Conservation (phyloP, 164 flowering plant genomes). For the Taxillus chinensis region DNA sequence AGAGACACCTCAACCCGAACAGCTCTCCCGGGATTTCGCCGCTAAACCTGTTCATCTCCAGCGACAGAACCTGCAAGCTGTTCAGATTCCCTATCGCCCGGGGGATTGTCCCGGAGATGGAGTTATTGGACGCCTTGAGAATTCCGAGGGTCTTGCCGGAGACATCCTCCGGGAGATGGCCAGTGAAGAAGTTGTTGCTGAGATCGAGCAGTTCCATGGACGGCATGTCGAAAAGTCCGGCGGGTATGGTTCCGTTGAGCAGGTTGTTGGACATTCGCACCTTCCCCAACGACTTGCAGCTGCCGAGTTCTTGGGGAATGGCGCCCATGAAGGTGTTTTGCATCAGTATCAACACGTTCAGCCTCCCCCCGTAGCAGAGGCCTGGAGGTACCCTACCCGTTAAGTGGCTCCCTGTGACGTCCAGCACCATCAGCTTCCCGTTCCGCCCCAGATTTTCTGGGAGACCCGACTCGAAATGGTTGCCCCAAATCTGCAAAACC, state of each 20-base stretch:
- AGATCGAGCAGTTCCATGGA: conserved; percentile 34
- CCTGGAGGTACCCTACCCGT: conserved; percentile 63
- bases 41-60: conserved; percentile 39
- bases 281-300: conserved; percentile 52
- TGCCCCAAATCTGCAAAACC: conserved; percentile 66
- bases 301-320: conserved; percentile 67
- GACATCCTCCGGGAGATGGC: conserved; percentile 50
- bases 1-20: conserved; percentile 29
- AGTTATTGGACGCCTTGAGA: conserved; percentile 43
- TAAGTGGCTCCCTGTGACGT: conserved; percentile 56
- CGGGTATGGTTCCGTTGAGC: conserved; percentile 59
- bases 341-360: conserved; percentile 55
- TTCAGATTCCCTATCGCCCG: conserved; percentile 38
- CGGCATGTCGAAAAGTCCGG: conserved; percentile 64
- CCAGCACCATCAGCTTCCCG: conserved; percentile 43
- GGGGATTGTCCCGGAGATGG: conserved; percentile 56
- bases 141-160: conserved; percentile 28
- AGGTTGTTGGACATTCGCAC: conserved; percentile 45
- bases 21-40: conserved; percentile 57
- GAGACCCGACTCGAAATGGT: conserved; percentile 68
- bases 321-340: conserved; percentile 60
- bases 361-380: conserved; percentile 53
- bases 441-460: conserved; percentile 66
- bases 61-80: conserved; percentile 28
- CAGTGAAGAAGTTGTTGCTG: conserved; percentile 53